Evolutionary conservation across 2,329 filamentous ascomycete genomes (phyloP).

Genomic region (Talaromyces verruculosus): DNA sequence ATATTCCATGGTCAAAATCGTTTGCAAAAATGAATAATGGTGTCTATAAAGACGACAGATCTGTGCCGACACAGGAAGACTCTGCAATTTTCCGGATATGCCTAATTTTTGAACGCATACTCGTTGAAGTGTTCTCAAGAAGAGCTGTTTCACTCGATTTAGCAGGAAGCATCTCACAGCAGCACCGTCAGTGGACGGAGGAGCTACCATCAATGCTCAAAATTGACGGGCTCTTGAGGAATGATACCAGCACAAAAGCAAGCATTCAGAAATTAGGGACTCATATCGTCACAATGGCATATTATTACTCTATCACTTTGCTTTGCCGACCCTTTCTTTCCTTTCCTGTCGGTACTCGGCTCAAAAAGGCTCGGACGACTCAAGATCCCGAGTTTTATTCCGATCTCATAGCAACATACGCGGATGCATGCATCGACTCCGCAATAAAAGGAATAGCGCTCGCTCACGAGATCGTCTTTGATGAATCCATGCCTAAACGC

Average conservation of each 20-base stretch:
- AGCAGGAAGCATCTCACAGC: constrained; percentile 44
- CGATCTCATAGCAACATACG: background rate
- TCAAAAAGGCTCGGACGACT: background rate
- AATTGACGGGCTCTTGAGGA: constrained; percentile 25
- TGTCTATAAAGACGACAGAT: constrained; percentile 24
- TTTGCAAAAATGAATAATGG: constrained; percentile 36
- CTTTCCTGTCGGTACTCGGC: constrained; percentile 46
- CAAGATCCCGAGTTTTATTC: background rate
- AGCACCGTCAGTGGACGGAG: constrained; percentile 45
- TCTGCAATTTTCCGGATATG: constrained; percentile 49
- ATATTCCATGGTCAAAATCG: constrained; percentile 42
- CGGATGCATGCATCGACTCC: constrained; percentile 47
- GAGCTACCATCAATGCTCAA: constrained; percentile 47
- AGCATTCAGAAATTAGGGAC: constrained; percentile 40
- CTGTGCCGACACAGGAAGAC: constrained; percentile 45
- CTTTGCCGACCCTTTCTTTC: constrained; percentile 55
- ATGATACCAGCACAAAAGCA: constrained; percentile 34
- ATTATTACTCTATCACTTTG: constrained; percentile 57
- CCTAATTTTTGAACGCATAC: constrained; percentile 44
- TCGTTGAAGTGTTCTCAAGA: constrained; percentile 46
- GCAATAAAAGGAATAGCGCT: constrained; percentile 44
- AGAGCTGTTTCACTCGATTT: constrained; percentile 45
- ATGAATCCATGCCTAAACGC: background rate
- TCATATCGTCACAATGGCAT: constrained; percentile 48
- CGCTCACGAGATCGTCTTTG: constrained; percentile 30